Evolutionary conservation across 495 filamentous ascomycete species (phyloP), one percentile per base, ranked within the genome.

Genomic region (Cercophora scortea): DNA sequence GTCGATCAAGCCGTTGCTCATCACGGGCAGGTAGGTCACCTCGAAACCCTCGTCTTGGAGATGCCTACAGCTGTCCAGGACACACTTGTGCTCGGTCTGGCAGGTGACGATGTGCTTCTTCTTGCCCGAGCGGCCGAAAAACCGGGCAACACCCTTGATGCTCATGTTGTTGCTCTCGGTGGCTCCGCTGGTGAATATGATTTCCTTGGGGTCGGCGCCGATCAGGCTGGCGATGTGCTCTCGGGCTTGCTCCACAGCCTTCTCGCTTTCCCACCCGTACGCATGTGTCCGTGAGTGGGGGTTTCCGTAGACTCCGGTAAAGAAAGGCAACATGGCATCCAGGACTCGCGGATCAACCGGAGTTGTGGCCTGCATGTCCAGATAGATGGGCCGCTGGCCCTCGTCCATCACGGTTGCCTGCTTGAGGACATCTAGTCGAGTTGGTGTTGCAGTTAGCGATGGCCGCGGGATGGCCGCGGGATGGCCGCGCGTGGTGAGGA

Each of bases 121-220:
- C 81, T 95, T 96, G 50, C 89, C 90, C 1, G 83, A 86, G 47
- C 88, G 78, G 49, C 87, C 87, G 68, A 96, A 96, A 71, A 98
- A 98, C 25, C 91, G 76, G 9, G 93, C 92, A 19, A 98, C 93
- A 50, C 93, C 93, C 71, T 98, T 98, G 76, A 97, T 87, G 64
- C 88, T 94, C 93, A 98, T 98, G 62, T 98, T 98, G 74, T 98
- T 98, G 65, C 90, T 95, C 76, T 98, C 93, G 0, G 93, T 98
- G 16, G 93, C 93, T 51, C 93, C 93, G 57, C 90, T 96, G 7
- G 93, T 98, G 71, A 96, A 97, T 63, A 98, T 93, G 54, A 98
- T 97, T 61, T 98, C 93, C 70, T 97, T 98, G 7, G 93, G 76
- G 63, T 98, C 88, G 12, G 93, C 94, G 32, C 94, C 93, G 52